Base-by-base conservation (phyloP, 1,284 basidiomycete genomes). In the Cryptococcus sp. region DNA sequence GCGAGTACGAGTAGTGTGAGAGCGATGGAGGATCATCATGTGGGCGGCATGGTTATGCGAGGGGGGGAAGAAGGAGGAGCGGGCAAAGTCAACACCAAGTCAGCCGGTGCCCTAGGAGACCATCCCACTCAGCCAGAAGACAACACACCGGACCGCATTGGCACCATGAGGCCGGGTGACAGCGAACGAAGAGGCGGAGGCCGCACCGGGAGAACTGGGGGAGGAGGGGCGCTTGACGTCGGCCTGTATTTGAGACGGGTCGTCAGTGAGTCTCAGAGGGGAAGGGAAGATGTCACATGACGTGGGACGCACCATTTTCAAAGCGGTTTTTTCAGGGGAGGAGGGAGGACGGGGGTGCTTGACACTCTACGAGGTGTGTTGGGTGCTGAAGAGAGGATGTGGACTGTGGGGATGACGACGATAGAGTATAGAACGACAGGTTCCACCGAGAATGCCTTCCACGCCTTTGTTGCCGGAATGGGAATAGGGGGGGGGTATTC, bases 101-200 rank as follows among this genome's bases (percentile, higher is more conserved):
- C 33, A 33, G 28, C 28, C 4, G 4, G 28, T 33, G 28, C 9
- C 28, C 4, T 5, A 33, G 5, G 28, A 33, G 28, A 33, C 28
- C 28, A 33, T 33, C 28, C 28, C 28, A 9, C 28, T 20, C 5
- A 46, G 39, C 11, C 18, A 36, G 40, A 43, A 43, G 18, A 36
- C 16, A 20, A 35, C 64, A 53, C 43, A 78, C 76, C 76, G 63
- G 48, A 78, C 71, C 57, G 74, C 75, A 52, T 77, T 75, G 40
- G 72, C 72, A 11, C 76, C 74, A 37, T 63, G 71, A 13, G 71
- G 71, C 52, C 76, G 57, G n/a, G 73, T 57, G 36, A 76, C 76
- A n/a, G 64, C 55, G 47, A 68, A 73, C 11, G 71, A 62, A 35
- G 71, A 66, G 16, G 67, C 66, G 21, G 67, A 58, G 16, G 66